Conservation (phyloP, 768 basidiomycete genomes). For the Macrocybe gigantea region DNA sequence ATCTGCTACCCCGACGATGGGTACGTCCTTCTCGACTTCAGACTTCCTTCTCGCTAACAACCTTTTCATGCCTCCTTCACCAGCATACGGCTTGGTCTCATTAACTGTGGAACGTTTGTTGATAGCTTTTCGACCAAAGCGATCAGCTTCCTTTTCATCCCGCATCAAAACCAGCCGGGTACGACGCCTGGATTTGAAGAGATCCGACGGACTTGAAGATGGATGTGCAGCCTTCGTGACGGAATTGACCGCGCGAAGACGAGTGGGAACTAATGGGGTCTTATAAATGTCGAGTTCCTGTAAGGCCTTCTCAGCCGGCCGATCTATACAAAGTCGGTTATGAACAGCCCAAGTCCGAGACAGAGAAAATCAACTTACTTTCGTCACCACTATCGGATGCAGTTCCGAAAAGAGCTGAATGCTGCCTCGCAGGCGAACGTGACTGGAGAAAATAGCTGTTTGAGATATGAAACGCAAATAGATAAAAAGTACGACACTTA, state of each 20-base stretch:
- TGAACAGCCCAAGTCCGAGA: constrained; percentile 1
- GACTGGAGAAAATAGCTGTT: constrained; percentile 24
- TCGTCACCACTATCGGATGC: constrained; percentile 24
- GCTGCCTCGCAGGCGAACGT: constrained; percentile 46
- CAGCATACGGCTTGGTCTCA: constrained; percentile 72
- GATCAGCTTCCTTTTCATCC: constrained; percentile 46
- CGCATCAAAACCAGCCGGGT: constrained; percentile 51
- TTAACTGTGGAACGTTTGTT: constrained; percentile 38
- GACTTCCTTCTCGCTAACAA: constrained; percentile 56
- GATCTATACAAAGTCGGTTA: constrained; percentile 27
- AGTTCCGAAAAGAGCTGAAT: constrained; percentile 44
- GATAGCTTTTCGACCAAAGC: constrained; percentile 35
- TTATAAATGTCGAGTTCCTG: constrained; percentile 74
- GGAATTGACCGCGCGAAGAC: constrained; percentile 29
- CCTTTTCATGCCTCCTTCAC: constrained; percentile 75
- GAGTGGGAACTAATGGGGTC: constrained; percentile 69
- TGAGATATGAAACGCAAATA: neutral
- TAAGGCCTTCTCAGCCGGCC: constrained; percentile 60
- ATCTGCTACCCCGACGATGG: constrained; percentile 8
- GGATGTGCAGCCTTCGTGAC: constrained; percentile 17
- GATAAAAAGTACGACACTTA: constrained; percentile 26
- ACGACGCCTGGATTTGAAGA: constrained; percentile 51
- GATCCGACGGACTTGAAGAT: constrained; percentile 39
- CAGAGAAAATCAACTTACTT: constrained; percentile 15
- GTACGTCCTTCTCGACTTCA: constrained; percentile 44